Evolutionary conservation across 2,329 filamentous ascomycete species (phyloP).

Genomic region (Diaporthe sp.): DNA sequence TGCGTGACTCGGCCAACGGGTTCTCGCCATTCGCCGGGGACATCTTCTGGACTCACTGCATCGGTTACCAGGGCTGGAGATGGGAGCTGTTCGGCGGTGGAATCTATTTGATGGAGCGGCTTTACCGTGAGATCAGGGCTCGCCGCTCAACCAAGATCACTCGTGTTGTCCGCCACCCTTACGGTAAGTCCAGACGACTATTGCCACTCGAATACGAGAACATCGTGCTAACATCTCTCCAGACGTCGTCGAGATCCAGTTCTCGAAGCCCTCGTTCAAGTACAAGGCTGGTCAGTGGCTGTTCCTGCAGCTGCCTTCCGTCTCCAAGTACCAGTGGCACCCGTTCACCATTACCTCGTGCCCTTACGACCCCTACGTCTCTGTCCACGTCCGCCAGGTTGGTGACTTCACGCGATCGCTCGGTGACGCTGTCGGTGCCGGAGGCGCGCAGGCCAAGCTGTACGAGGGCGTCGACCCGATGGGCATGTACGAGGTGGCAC

Average conservation of each 20-base stretch:
- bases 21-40: constrained; percentile 88
- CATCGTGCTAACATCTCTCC: constrained; percentile 49
- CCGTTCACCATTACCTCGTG: constrained; percentile 99
- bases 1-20: constrained; percentile 80
- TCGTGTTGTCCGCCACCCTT: constrained; percentile 94
- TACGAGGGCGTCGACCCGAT: constrained; percentile 92
- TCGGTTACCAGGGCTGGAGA: constrained; percentile 96
- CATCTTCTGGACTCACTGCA: constrained; percentile 90
- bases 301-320: constrained; percentile 91
- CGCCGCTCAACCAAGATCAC: constrained; percentile 89
- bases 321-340: constrained; percentile 95
- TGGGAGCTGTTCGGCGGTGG: constrained; percentile 93
- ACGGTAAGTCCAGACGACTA: constrained; percentile 70
- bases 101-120: constrained; percentile 87
- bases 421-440: constrained; percentile 95
- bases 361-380: constrained; percentile 94
- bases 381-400: constrained; percentile 94
- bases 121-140: constrained; percentile 91
- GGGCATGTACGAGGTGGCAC: constrained; percentile 98
- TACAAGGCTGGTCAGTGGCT: constrained; percentile 99
- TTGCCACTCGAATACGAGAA: not conserved
- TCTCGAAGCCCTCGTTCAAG: constrained; percentile 94
- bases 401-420: constrained; percentile 96
- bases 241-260: constrained; percentile 98
- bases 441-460: constrained; percentile 86